Percentiles rank a stretch among this genome's conserved stretches.
These are phyloP conservation scores for Alternaria triticina DNA, from an alignment of 2,329 filamentous ascomycete genomes.

Conservation along the genomic window DNA sequence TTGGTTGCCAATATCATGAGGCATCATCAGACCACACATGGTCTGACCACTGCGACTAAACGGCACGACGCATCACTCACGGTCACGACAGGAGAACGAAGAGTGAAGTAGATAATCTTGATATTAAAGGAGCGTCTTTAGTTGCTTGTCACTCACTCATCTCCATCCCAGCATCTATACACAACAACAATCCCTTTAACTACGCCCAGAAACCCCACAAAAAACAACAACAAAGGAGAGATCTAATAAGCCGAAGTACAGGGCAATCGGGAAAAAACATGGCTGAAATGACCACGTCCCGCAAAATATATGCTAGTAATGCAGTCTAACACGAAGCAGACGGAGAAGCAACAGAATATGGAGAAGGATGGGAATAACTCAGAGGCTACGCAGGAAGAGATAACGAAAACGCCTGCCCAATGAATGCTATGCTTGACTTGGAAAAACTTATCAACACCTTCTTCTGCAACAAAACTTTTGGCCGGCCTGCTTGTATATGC, in stretches of 20 bases:
- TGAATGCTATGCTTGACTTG: constrained; percentile 11
- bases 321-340: constrained; percentile 29
- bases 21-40: neutral
- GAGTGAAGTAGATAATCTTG: neutral
- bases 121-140: neutral
- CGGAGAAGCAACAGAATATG: constrained; percentile 5
- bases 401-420: neutral
- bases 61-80: neutral
- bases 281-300: neutral
- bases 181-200: neutral
- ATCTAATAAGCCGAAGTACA: neutral
- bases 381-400: neutral
- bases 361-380: neutral
- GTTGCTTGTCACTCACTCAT: neutral
- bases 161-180: neutral
- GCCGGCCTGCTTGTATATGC: neutral
- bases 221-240: neutral
- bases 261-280: neutral
- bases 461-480: neutral
- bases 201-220: neutral
- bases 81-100: neutral
- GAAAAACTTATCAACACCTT: neutral
- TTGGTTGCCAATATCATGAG: neutral
- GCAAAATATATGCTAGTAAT: constrained; percentile 1
- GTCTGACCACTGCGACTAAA: neutral